phyloP scores from a whole-genome alignment of 129 eudicot species.

The Glebionis coronaria region DNA sequence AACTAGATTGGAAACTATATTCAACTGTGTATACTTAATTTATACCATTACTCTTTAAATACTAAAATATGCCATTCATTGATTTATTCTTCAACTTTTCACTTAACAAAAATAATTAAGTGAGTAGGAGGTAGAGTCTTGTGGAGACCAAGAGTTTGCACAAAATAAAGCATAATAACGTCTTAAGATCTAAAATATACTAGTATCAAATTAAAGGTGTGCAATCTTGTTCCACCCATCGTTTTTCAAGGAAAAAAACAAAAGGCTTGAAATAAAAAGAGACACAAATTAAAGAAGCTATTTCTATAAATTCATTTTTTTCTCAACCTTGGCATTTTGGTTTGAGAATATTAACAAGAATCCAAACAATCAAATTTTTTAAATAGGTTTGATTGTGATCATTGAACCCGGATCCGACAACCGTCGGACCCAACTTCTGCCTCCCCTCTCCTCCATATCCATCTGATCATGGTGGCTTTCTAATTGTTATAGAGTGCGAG shows the following conservation, averaged over 20 bases:
- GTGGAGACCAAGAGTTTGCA: no score
- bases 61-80: no score
- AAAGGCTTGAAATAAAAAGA: slow-evolving; percentile 1
- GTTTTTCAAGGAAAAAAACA: slow-evolving; percentile 4
- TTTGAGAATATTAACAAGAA: slow-evolving; percentile 28
- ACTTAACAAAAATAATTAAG: no score
- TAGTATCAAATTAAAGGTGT: not conserved
- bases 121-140: no score
- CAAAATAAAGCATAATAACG: no score
- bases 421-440: slow-evolving; percentile 29
- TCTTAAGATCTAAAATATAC: no score
- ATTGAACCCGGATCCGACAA: slow-evolving; percentile 28
- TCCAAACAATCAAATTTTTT: not conserved
- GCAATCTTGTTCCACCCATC: not conserved
- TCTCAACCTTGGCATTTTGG: slow-evolving; percentile 22
- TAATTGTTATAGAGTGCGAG: not conserved
- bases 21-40: no score
- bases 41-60: no score
- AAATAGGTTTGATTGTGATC: slow-evolving; percentile 11
- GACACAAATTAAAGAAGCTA: not conserved
- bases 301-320: slow-evolving; percentile 25
- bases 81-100: no score
- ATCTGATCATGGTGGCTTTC: slow-evolving; percentile 22
- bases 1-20: no score
- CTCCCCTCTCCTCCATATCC: slow-evolving; percentile 33